Evolutionary conservation across 495 filamentous ascomycete genomes (phyloP).

Genomic region (Penicillium mononematosum): DNA sequence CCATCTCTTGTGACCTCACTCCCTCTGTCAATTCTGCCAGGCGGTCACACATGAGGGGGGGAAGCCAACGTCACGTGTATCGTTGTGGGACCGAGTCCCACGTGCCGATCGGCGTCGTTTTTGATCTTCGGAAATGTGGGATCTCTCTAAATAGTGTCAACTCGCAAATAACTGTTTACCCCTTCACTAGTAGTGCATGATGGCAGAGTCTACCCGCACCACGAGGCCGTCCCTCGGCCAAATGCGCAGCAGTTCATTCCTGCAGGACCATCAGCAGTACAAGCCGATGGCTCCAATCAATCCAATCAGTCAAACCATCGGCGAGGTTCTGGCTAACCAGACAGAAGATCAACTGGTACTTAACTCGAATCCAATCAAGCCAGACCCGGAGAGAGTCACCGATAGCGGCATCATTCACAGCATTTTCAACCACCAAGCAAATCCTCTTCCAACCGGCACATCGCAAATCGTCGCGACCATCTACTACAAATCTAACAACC

Average conservation of each 20-base stretch:
- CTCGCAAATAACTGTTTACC: not conserved
- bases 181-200: conserved; percentile 15
- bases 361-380: conserved; percentile 43
- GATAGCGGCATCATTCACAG: conserved; percentile 48
- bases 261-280: conserved; percentile 73
- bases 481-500: conserved; percentile 47
- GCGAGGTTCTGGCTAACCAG: conserved; percentile 40
- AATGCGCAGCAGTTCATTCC: conserved; percentile 67
- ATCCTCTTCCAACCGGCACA: conserved; percentile 38
- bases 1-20: not conserved
- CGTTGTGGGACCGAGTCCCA: conserved; percentile 9
- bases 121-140: conserved; percentile 13
- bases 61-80: not conserved
- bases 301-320: conserved; percentile 40
- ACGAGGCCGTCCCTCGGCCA: conserved; percentile 44
- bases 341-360: conserved; percentile 27
- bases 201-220: conserved; percentile 35
- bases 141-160: not conserved
- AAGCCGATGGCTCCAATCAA: conserved; percentile 51
- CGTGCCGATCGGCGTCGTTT: conserved; percentile 21
- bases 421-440: conserved; percentile 42
- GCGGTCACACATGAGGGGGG: not conserved
- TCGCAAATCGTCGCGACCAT: conserved; percentile 47
- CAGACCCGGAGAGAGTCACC: conserved; percentile 43
- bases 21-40: conserved; percentile 5